These are phyloP conservation scores for Linnemannia schmuckeri DNA, from an alignment of 192 early-diverging fungal species.

Conservation along the genomic window DNA sequence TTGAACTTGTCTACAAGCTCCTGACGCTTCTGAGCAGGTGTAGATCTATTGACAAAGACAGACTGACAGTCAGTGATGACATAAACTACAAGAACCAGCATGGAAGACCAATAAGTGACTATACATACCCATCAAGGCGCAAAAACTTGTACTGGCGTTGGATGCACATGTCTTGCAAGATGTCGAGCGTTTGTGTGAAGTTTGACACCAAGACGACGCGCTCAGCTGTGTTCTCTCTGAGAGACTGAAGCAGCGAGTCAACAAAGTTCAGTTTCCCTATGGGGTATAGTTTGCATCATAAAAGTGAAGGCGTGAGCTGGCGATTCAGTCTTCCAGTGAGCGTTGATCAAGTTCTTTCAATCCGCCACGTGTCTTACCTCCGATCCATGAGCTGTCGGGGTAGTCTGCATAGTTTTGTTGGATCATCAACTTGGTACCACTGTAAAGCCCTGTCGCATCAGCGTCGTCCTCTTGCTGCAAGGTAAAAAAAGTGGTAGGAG, in stretches of 20 bases:
- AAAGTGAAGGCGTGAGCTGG: neutral
- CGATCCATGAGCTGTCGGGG: neutral
- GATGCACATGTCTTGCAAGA: conserved; percentile 63
- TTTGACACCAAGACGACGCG: conserved; percentile 79
- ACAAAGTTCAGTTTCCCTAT: conserved; percentile 46
- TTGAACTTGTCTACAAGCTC: conserved; percentile 63
- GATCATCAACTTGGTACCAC: conserved; percentile 15
- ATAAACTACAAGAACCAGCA: neutral
- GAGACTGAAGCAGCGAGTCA: conserved; percentile 15
- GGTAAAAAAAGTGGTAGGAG: neutral
- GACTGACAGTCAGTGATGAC: neutral
- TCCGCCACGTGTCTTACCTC: conserved; percentile 18
- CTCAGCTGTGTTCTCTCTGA: conserved; percentile 51
- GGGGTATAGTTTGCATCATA: neutral
- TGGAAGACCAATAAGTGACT: too few species aligned
- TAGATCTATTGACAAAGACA: conserved; percentile 1
- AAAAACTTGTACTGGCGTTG: conserved; percentile 47
- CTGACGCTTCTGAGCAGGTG: conserved; percentile 56
- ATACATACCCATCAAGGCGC: conserved; percentile 70
- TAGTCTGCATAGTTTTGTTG: neutral
- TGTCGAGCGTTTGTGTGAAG: conserved; percentile 73
- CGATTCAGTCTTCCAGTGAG: neutral
- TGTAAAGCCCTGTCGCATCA: conserved; percentile 21
- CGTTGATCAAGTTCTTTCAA: too few species aligned
- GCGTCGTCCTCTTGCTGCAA: conserved; percentile 22